phyloP scores from a whole-genome alignment of 192 early-diverging fungal species.

The Gonapodya sp. region DNA sequence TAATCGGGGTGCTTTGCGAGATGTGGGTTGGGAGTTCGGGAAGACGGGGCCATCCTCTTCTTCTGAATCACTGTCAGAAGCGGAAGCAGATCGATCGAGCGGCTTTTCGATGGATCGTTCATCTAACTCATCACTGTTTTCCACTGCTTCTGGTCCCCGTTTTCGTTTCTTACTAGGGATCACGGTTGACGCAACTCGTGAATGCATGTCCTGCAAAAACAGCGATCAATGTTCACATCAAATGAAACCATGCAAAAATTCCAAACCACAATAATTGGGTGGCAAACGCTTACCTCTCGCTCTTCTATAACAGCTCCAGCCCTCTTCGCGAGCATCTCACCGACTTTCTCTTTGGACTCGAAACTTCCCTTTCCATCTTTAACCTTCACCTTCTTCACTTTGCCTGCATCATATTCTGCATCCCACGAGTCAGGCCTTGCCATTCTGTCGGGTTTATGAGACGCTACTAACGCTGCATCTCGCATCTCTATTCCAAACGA shows the following conservation, averaged over 20 bases:
- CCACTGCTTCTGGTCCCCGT: neutral
- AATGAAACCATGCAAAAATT: neutral
- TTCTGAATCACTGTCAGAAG: neutral
- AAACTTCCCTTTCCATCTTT: constrained; percentile 33
- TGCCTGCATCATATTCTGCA: constrained; percentile 64
- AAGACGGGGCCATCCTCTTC: neutral
- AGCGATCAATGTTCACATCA: neutral
- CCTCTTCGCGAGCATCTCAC: neutral
- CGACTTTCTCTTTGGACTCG: neutral
- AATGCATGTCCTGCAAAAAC: neutral
- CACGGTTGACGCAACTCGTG: neutral
- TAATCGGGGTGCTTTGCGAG: neutral
- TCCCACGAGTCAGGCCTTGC: constrained; percentile 43
- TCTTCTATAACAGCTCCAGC: neutral
- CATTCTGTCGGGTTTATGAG: constrained; percentile 20
- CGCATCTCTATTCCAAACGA: no score
- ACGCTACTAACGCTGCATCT: neutral
- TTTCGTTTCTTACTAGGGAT: neutral
- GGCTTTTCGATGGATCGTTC: neutral
- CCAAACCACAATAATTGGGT: neutral
- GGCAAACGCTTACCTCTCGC: neutral
- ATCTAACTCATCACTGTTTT: neutral
- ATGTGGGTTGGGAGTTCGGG: neutral
- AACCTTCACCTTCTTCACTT: constrained; percentile 61
- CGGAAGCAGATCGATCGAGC: no score